Conservation (phyloP, 257 asterid species). For the Ilex aquifolium region DNA sequence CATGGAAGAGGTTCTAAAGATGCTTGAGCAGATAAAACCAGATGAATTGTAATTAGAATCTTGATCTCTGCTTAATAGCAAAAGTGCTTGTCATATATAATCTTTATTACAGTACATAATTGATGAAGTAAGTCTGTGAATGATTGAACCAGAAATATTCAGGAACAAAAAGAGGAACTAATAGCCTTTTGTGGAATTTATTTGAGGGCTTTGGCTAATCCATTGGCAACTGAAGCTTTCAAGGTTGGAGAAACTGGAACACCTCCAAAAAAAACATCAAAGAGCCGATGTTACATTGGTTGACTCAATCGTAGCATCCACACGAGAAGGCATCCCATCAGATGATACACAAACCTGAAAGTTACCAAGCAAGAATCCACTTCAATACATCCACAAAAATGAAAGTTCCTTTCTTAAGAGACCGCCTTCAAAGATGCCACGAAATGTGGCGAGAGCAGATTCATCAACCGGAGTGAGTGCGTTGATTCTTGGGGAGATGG, state of each 20-base stretch:
- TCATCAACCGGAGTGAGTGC: conserved; percentile 51
- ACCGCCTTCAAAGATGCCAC: conserved; percentile 55
- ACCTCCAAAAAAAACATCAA: conserved; percentile 50
- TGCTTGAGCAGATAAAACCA: conserved; percentile 54
- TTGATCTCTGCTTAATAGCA: not conserved
- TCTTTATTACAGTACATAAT: not conserved
- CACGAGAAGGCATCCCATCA: conserved; percentile 48
- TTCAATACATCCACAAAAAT: conserved; percentile 24
- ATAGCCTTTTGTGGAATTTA: too few relatives aligned
- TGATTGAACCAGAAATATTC: too few relatives aligned
- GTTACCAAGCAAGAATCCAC: not conserved
- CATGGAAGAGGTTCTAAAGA: conserved; percentile 68
- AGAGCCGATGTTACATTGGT: conserved; percentile 64
- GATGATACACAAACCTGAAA: conserved; percentile 30
- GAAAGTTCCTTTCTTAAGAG: conserved; percentile 16
- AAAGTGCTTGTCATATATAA: too few relatives aligned
- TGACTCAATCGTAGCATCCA: conserved; percentile 77
- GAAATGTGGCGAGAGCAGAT: conserved; percentile 63
- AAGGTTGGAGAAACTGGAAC: too few relatives aligned
- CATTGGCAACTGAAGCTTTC: too few relatives aligned
- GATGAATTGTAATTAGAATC: conserved; percentile 18
- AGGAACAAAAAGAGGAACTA: too few relatives aligned
- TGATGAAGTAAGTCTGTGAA: too few relatives aligned
- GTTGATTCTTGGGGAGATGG: conserved; percentile 69
- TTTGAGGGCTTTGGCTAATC: too few relatives aligned